Percentiles rank a stretch among this genome's conserved stretches.
Conservation (phyloP, 257 asterid species). For the Jasminum sambac region DNA sequence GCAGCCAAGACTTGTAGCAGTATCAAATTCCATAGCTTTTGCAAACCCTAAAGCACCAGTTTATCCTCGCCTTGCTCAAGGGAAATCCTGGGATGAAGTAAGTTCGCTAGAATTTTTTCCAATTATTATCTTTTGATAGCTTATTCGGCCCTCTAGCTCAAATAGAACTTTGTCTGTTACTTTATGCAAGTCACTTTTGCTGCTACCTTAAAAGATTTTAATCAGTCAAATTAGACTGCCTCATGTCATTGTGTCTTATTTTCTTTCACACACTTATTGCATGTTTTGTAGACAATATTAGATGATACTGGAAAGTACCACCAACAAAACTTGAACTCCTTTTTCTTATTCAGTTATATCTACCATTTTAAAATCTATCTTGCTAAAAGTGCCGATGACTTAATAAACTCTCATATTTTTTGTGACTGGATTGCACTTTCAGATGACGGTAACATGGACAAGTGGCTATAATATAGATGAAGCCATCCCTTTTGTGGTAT, state of each 20-base stretch:
- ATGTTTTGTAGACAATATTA: neutral
- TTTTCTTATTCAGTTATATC: neutral
- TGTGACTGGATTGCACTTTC: conserved; percentile 12
- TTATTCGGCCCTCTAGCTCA: neutral
- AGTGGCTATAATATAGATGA: conserved; percentile 75
- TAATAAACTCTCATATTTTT: neutral
- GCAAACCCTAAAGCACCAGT: conserved; percentile 85
- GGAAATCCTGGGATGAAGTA: conserved; percentile 93
- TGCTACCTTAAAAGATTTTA: neutral
- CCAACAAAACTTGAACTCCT: neutral
- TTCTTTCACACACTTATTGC: neutral
- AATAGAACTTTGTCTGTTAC: neutral
- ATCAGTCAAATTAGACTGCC: neutral
- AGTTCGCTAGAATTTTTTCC: conserved; percentile 29
- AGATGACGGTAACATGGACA: conserved; percentile 98
- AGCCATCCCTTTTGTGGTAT: conserved; percentile 72
- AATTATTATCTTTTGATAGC: neutral
- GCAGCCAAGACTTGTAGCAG: conserved; percentile 82
- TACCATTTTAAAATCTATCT: neutral
- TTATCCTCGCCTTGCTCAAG: conserved; percentile 95
- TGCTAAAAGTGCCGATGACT: neutral
- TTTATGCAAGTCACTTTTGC: neutral
- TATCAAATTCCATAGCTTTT: conserved; percentile 78
- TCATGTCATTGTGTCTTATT: neutral
- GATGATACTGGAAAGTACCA: neutral